Percentiles rank a stretch among this genome's conserved stretches.
Conservation (phyloP, 2,329 filamentous ascomycete species). For the Fusarium continuum region DNA sequence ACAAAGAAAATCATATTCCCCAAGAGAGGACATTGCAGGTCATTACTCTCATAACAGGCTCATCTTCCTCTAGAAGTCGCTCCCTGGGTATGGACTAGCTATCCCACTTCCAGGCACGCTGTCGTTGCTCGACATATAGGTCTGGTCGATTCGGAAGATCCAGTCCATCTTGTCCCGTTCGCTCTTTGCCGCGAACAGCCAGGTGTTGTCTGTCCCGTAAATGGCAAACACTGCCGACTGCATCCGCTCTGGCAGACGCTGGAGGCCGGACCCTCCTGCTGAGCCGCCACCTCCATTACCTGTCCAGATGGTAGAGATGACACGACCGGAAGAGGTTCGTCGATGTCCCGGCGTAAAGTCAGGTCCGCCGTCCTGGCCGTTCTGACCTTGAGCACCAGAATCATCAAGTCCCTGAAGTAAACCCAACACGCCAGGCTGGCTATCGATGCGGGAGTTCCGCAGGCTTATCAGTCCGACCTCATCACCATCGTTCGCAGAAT, state of each 20-base stretch:
- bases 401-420: slow-evolving; percentile 68
- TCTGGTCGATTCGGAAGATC: slow-evolving; percentile 95
- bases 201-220: slow-evolving; percentile 94
- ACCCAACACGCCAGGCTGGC: slow-evolving; percentile 85
- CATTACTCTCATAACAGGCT: slow-evolving; percentile 38
- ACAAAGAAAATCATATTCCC: slow-evolving; percentile 43
- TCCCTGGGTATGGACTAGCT: slow-evolving; percentile 48
- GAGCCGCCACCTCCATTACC: slow-evolving; percentile 51
- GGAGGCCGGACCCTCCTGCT: slow-evolving; percentile 52
- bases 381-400: slow-evolving; percentile 47
- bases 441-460: slow-evolving; percentile 89
- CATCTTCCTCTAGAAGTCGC: slow-evolving; percentile 42
- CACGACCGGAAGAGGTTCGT: slow-evolving; percentile 60
- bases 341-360: slow-evolving; percentile 59
- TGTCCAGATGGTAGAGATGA: slow-evolving; percentile 66
- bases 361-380: slow-evolving; percentile 45
- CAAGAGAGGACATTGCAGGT: slow-evolving; percentile 43
- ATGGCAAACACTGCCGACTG: slow-evolving; percentile 87
- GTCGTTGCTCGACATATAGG: slow-evolving; percentile 62
- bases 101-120: slow-evolving; percentile 52
- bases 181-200: slow-evolving; percentile 88
- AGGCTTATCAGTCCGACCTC: slow-evolving; percentile 91
- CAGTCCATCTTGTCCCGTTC: slow-evolving; percentile 96
- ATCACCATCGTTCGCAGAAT: slow-evolving; percentile 85
- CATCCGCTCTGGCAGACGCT: slow-evolving; percentile 65